These are phyloP conservation scores for Lagenidium giganteum DNA, from an alignment of 352 stramenopile species.

Conservation along the genomic window DNA sequence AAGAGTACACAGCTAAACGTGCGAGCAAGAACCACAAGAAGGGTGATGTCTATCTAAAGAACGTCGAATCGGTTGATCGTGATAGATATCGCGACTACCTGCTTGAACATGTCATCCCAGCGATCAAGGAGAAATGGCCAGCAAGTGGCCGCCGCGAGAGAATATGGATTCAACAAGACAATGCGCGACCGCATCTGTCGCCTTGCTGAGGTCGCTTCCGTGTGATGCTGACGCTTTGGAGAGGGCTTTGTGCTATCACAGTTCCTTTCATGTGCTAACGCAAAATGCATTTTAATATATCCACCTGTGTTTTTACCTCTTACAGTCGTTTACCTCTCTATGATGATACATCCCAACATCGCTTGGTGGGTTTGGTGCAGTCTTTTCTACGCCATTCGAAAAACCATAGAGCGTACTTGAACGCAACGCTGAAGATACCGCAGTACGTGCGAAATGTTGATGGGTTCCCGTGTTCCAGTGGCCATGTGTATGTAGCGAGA, in stretches of 20 bases:
- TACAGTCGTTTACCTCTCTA: too few relatives aligned
- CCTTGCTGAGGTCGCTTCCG: too few relatives aligned
- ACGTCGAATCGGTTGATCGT: conserved; percentile 12
- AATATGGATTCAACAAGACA: conserved; percentile 26
- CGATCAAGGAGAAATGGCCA: conserved; percentile 18
- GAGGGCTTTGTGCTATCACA: too few relatives aligned
- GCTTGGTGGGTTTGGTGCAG: too few relatives aligned
- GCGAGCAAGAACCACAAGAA: conserved; percentile 13
- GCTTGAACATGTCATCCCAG: conserved; percentile 13
- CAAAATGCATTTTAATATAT: too few relatives aligned
- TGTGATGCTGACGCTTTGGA: too few relatives aligned
- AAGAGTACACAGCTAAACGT: conserved; percentile 4
- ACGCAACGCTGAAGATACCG: conserved; percentile 3
- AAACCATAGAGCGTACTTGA: conserved; percentile 8
- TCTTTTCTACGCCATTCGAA: too few relatives aligned
- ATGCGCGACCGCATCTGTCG: conserved; percentile 19
- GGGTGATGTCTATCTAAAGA: conserved; percentile 1
- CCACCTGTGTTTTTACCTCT: too few relatives aligned
- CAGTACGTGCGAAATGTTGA: not conserved
- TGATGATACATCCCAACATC: too few relatives aligned
- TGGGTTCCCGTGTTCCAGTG: conserved; percentile 1
- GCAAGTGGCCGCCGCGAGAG: not conserved
- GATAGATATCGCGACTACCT: conserved; percentile 18
- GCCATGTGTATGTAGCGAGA: conserved; percentile 2
- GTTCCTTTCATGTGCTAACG: too few relatives aligned